Evolutionary conservation across 305 asterid species (phyloP).

Genomic region (Solanum hybrid): DNA sequence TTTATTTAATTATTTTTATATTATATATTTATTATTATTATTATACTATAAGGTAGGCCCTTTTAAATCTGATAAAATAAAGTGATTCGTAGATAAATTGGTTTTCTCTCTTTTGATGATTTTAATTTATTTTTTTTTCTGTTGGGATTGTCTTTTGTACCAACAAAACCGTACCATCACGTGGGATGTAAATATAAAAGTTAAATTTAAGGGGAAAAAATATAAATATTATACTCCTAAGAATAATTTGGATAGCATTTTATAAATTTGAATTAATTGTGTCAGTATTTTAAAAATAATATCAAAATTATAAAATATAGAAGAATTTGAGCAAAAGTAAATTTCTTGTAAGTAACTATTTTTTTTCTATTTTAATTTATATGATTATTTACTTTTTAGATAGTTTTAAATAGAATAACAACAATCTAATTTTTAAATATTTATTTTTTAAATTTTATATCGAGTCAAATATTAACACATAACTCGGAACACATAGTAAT

Average conservation of each 20-base stretch:
- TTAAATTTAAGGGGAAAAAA: neutral
- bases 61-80: constrained; percentile 12
- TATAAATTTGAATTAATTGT: too few species aligned
- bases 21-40: neutral
- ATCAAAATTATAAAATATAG: neutral
- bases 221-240: neutral
- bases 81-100: neutral
- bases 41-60: neutral
- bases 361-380: neutral
- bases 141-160: constrained; percentile 1
- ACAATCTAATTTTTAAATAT: too few species aligned
- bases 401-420: too few species aligned
- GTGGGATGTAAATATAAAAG: neutral
- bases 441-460: too few species aligned
- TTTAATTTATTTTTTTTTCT: neutral
- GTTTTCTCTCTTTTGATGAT: neutral
- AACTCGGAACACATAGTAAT: neutral
- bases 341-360: neutral
- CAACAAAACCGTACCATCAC: constrained; percentile 4
- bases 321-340: too few species aligned
- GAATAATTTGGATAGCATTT: neutral
- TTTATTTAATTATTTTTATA: neutral
- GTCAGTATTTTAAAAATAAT: too few species aligned
- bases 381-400: too few species aligned
- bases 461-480: too few species aligned